These are phyloP conservation scores for Metschnikowia reukaufii DNA, from an alignment of 805 yeast genomes.

Conservation along the genomic window DNA sequence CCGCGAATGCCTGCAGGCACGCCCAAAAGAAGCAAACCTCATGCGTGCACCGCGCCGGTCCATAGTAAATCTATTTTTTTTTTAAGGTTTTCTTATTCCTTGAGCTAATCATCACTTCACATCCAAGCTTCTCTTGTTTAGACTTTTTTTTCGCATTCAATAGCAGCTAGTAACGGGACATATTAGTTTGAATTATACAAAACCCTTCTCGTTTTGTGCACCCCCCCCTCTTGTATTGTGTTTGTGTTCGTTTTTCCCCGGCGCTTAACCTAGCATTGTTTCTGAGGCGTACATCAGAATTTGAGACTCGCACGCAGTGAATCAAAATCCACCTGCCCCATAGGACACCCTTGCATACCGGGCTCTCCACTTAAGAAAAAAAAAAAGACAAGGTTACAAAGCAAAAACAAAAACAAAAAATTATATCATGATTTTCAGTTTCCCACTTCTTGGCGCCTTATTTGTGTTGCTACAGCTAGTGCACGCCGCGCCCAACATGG, in stretches of 20 bases:
- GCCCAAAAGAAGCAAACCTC: neutral
- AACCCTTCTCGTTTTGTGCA: too few relatives aligned
- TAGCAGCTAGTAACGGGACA: too few relatives aligned
- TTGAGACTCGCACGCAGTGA: neutral
- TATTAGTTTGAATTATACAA: too few relatives aligned
- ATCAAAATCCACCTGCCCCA: too few relatives aligned
- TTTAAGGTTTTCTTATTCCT: neutral
- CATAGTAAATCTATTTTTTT: too few relatives aligned
- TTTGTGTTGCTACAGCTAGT: constrained; percentile 16
- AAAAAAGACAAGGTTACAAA: too few relatives aligned
- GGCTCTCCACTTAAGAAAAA: neutral
- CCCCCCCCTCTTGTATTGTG: too few relatives aligned
- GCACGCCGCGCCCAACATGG: constrained; percentile 37
- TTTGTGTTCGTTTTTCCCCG: neutral
- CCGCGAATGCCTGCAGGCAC: neutral
- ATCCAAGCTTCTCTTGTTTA: neutral
- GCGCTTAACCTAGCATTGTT: neutral
- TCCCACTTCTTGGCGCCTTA: neutral
- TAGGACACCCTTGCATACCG: neutral
- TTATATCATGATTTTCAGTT: neutral
- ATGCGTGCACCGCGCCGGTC: neutral
- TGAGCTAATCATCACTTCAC: neutral
- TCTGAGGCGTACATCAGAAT: neutral
- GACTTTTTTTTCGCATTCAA: neutral
- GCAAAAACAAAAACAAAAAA: neutral